Base-by-base conservation (phyloP, 2,329 filamentous ascomycete genomes). In the Venturia effusa region DNA sequence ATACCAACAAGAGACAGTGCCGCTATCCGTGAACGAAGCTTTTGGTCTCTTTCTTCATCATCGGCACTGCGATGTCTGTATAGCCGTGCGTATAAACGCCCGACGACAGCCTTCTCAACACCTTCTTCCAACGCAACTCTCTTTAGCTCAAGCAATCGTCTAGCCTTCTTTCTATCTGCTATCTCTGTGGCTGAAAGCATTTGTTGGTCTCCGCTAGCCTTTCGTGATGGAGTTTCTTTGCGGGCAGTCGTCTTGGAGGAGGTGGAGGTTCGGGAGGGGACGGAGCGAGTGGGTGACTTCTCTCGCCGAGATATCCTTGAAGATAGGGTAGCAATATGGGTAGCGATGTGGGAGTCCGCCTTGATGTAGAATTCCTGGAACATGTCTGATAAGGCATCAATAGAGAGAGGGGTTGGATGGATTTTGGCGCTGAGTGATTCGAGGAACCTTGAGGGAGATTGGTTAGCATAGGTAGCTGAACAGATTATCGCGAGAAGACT, bases 291-390 rank as follows among this genome's bases (percentile, higher is more conserved):
- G 1, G 84, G 81, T 0, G 86, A 85, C 55, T 78, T 79, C 66
- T 88, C 85, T 41, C 90, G 87, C 30, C 51, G 51, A 65, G 84
- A 88, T 68, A 94, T 84, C 51, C 86, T 84, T 24, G 87, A 88
- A 2, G 89, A 88, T 17, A 97, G 80, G 1, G 88, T 85, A 41
- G 88, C 88, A 67, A 97, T 90, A 73, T 97, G 92, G 0, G 91
- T 96, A 62, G 85, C 84, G 65, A 97, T 92, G 69, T 94, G 90
- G 1, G 86, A 82, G 13, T 91, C 88, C 27, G 92, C 90, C 64
- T 87, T 83, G 51, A 83, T 79, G 73, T 99, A 99, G 74, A 97
- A 99, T 64, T 96, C 91, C 75, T 99, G 94, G 73, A 97, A 97
- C 62, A 94, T 81, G n/a, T 84, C 83, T 10, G 92, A 88, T 19